Conservation (phyloP, 208 protist species). For the Trypanosoma vivax region DNA sequence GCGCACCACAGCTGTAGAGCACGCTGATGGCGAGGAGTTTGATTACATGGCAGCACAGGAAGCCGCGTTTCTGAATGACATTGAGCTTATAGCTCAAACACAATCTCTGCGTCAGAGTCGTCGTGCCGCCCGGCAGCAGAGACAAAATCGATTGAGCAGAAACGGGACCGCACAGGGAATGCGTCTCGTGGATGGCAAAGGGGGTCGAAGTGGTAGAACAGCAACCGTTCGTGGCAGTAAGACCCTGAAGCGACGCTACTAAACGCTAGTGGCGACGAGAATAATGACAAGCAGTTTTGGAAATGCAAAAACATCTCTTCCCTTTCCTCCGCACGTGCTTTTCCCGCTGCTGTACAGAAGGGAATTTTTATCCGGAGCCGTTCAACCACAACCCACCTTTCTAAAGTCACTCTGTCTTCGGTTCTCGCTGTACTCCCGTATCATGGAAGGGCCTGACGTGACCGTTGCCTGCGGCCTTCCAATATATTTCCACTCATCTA, state of each 20-base stretch:
- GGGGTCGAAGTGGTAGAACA: not conserved
- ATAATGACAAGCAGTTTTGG: too few species aligned
- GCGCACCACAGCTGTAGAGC: slow-evolving; percentile 36
- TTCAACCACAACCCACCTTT: too few species aligned
- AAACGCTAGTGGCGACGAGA: not conserved
- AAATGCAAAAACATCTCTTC: too few species aligned
- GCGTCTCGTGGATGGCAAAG: not conserved
- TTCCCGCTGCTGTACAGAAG: too few species aligned
- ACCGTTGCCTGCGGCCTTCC: too few species aligned
- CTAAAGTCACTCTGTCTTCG: too few species aligned
- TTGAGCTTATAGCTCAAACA: slow-evolving; percentile 51
- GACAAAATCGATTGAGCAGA: not conserved
- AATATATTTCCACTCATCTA: too few species aligned
- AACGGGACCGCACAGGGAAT: not conserved
- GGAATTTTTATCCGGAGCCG: too few species aligned
- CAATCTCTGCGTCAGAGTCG: slow-evolving; percentile 30
- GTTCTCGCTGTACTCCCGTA: too few species aligned
- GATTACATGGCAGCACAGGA: slow-evolving; percentile 68
- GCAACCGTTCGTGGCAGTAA: too few species aligned
- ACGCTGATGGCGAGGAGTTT: slow-evolving; percentile 26
- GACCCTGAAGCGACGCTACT: slow-evolving; percentile 8
- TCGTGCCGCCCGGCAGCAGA: not conserved
- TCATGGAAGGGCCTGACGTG: too few species aligned
- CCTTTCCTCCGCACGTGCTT: too few species aligned
- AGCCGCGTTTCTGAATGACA: slow-evolving; percentile 60